Conservation (phyloP, 192 early-diverging fungal species). For the Coemansia sp. region DNA sequence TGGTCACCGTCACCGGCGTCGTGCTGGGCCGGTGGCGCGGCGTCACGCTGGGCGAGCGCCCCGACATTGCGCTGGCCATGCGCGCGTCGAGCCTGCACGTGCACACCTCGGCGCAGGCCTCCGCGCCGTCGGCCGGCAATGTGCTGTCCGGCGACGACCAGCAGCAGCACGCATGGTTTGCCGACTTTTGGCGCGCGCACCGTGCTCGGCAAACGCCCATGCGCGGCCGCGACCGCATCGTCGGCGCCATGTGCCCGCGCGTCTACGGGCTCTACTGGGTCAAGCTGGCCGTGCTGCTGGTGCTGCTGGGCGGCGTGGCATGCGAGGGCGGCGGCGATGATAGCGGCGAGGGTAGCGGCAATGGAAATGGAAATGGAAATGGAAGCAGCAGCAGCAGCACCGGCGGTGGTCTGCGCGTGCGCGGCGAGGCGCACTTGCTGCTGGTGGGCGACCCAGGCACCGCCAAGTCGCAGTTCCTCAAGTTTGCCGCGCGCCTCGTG, state of each 20-base stretch:
- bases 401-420: slow-evolving; percentile 63
- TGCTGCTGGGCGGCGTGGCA: slow-evolving; percentile 67
- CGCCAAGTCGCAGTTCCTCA: slow-evolving; percentile 78
- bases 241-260: slow-evolving; percentile 64
- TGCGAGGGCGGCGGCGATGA: slow-evolving; percentile 46
- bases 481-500: slow-evolving; percentile 61
- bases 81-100: slow-evolving; percentile 61
- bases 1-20: slow-evolving; percentile 58
- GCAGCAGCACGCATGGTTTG: slow-evolving; percentile 47
- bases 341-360: too few relatives aligned
- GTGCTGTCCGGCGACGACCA: slow-evolving; percentile 51
- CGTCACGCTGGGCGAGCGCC: slow-evolving; percentile 49
- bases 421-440: slow-evolving; percentile 71
- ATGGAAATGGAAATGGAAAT: too few relatives aligned
- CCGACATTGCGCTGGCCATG: slow-evolving; percentile 60
- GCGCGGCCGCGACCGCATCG: slow-evolving; percentile 53
- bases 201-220: slow-evolving; percentile 11
- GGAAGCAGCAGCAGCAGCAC: too few relatives aligned
- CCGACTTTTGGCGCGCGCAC: slow-evolving; percentile 55
- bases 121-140: slow-evolving; percentile 18
- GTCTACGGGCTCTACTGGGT: slow-evolving; percentile 66
- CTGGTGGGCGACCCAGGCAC: slow-evolving; percentile 77
- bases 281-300: slow-evolving; percentile 68
- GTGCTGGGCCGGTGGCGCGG: slow-evolving; percentile 60
- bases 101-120: slow-evolving; percentile 52